Conservation (phyloP, 192 early-diverging fungal species). For the Coemansia sp. region DNA sequence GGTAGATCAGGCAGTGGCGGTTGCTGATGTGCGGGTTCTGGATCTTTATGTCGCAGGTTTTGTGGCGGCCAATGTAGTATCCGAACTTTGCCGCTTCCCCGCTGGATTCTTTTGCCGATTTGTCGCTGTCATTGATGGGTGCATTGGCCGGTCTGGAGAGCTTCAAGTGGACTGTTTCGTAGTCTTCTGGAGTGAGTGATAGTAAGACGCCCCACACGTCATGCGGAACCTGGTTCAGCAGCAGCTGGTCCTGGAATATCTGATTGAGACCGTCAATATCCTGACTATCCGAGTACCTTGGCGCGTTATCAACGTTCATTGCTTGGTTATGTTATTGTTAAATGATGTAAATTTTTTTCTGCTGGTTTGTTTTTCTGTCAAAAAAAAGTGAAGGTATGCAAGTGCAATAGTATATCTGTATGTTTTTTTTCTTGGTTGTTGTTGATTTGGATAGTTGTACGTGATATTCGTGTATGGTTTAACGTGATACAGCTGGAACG, state of each 20-base stretch:
- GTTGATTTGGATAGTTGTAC: background rate
- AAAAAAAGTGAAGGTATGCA: background rate
- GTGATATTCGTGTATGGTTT: background rate
- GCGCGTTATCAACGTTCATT: constrained; percentile 1
- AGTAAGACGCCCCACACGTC: constrained; percentile 58
- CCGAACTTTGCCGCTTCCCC: constrained; percentile 32
- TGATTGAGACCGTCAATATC: constrained; percentile 52
- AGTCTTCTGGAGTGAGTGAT: constrained; percentile 52
- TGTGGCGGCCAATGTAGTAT: constrained; percentile 56
- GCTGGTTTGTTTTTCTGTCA: background rate
- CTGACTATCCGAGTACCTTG: constrained; percentile 22
- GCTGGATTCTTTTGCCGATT: background rate
- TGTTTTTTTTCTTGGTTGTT: background rate
- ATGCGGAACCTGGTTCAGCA: constrained; percentile 49
- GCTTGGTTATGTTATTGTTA: background rate
- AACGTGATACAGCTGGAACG: background rate
- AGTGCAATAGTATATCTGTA: background rate
- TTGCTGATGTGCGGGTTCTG: constrained; percentile 57
- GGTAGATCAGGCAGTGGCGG: constrained; percentile 58
- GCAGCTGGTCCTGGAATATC: constrained; percentile 51
- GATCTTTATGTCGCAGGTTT: constrained; percentile 53
- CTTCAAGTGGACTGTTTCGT: constrained; percentile 48
- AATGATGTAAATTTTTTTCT: background rate
- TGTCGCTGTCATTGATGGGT: background rate
- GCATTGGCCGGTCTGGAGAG: constrained; percentile 29